Evolutionary conservation across 768 basidiomycete genomes (phyloP).

Genomic region (Auricularia sp.): DNA sequence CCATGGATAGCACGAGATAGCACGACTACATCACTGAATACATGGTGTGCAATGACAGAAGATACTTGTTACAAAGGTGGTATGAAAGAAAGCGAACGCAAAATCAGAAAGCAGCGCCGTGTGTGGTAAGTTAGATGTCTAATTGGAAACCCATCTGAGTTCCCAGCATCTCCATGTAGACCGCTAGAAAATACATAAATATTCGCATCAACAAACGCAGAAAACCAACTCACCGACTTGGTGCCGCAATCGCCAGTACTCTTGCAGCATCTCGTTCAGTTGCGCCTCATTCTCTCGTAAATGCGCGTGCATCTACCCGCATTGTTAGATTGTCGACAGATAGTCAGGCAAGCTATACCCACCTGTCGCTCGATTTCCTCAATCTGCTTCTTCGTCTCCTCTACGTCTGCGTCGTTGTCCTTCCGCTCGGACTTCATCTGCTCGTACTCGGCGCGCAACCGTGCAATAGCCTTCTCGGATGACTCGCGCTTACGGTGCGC

Average conservation of each 20-base stretch:
- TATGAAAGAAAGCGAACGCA: neutral
- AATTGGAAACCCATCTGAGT: constrained; percentile 59
- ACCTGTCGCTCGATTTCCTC: constrained; percentile 61
- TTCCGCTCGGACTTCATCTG: constrained; percentile 66
- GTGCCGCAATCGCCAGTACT: constrained; percentile 75
- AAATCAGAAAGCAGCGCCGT: neutral
- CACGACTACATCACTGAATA: neutral
- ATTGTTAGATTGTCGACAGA: neutral
- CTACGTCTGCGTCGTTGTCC: constrained; percentile 69
- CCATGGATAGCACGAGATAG: neutral
- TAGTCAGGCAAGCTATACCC: constrained; percentile 1
- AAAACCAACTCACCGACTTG: constrained; percentile 45
- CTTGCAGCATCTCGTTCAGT: constrained; percentile 67
- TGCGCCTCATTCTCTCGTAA: constrained; percentile 64
- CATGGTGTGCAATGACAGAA: no score
- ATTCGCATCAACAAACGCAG: neutral
- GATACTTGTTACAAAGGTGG: no score
- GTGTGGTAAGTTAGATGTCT: neutral
- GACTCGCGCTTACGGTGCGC: constrained; percentile 69
- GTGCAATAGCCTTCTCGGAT: constrained; percentile 64
- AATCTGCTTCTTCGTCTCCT: constrained; percentile 63
- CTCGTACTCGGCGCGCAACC: constrained; percentile 68
- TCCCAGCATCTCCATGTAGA: constrained; percentile 80
- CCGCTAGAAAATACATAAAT: constrained; percentile 33
- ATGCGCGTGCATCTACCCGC: constrained; percentile 60